A percentile compares a stretch with the other conserved stretches of the same genome.
These are phyloP conservation scores for Diplodia sapinea DNA, from an alignment of 2,329 filamentous ascomycete genomes.

Conservation along the genomic window DNA sequence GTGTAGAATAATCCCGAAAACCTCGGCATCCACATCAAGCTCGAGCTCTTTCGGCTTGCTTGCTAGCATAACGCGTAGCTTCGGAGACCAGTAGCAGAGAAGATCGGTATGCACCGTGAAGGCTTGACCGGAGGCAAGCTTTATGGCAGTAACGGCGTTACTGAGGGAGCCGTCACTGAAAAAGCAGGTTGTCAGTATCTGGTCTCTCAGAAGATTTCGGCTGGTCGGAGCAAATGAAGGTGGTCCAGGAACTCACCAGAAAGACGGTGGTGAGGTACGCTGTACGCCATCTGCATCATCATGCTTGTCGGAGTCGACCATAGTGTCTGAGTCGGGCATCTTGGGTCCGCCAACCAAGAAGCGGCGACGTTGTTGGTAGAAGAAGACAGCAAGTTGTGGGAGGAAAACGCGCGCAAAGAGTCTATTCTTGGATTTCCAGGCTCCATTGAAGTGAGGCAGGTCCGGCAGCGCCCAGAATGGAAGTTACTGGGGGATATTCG, in stretches of 20 bases:
- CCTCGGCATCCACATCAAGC: background rate
- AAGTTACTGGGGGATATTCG: too few species aligned
- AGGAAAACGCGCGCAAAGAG: too few species aligned
- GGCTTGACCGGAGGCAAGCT: background rate
- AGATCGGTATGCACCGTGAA: constrained; percentile 1
- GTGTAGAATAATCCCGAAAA: background rate
- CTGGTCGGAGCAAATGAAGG: too few species aligned
- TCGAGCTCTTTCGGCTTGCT: background rate
- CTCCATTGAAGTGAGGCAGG: too few species aligned
- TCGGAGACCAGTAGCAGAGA: constrained; percentile 3
- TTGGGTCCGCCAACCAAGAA: background rate
- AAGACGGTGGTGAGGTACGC: background rate
- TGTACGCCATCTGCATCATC: background rate
- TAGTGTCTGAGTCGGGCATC: background rate
- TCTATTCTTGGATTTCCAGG: too few species aligned
- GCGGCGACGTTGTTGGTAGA: too few species aligned
- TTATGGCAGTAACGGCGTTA: background rate
- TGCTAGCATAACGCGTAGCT: background rate
- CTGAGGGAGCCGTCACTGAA: background rate
- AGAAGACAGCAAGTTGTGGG: too few species aligned
- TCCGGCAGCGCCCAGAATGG: too few species aligned
- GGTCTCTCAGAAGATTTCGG: background rate
- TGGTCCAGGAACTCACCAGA: background rate
- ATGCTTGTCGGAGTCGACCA: too few species aligned
- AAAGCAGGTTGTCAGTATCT: background rate